Conservation (phyloP, 1,284 basidiomycete genomes). For the Malassezia pachydermatis region DNA sequence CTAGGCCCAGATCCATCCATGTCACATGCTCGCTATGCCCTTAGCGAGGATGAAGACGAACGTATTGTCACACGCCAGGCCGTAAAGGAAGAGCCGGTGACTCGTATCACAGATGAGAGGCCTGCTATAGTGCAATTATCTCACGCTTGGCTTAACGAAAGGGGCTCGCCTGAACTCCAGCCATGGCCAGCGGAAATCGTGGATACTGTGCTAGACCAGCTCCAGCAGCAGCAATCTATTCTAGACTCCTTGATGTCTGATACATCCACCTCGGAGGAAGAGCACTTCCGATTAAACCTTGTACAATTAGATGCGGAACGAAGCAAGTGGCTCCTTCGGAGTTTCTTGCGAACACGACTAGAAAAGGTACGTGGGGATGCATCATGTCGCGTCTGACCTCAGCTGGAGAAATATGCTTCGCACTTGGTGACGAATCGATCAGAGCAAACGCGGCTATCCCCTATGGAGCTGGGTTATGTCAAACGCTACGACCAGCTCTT, state of each 20-base stretch:
- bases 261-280: slow-evolving; percentile 32
- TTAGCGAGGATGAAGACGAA: slow-evolving; percentile 13
- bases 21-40: slow-evolving; percentile 15
- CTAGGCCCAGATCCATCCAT: background rate
- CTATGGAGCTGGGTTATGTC: slow-evolving; percentile 27
- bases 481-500: slow-evolving; percentile 29
- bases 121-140: slow-evolving; percentile 7
- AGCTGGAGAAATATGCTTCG: slow-evolving; percentile 29
- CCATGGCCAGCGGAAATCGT: slow-evolving; percentile 14
- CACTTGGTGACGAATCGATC: slow-evolving; percentile 16
- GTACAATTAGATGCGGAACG: slow-evolving; percentile 45
- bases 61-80: background rate
- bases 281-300: slow-evolving; percentile 38
- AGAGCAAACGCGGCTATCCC: slow-evolving; percentile 23
- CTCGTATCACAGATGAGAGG: background rate
- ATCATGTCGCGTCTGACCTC: background rate
- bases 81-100: background rate
- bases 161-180: slow-evolving; percentile 17
- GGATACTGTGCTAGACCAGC: slow-evolving; percentile 18
- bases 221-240: slow-evolving; percentile 36
- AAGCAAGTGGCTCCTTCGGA: slow-evolving; percentile 36
- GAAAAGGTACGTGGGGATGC: slow-evolving; percentile 19
- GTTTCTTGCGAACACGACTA: slow-evolving; percentile 29
- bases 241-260: slow-evolving; percentile 23
- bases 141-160: slow-evolving; percentile 19